These are phyloP conservation scores for Plasmodium coatneyi DNA, from an alignment of 169 alveolate genomes.

Conservation along the genomic window DNA sequence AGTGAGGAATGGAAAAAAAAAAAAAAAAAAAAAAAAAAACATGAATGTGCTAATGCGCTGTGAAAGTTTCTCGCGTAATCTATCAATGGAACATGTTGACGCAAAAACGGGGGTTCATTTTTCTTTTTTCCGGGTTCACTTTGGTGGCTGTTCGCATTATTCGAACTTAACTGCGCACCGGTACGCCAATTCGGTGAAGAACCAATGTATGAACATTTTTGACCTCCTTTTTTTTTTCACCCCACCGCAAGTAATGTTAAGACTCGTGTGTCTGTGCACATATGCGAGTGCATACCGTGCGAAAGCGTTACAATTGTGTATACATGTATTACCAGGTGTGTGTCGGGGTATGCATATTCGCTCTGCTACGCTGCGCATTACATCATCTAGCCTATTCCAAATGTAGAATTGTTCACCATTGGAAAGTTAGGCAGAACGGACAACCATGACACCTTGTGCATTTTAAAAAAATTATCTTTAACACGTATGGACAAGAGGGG, in stretches of 20 bases:
- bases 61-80: background rate
- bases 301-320: background rate
- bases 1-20: background rate
- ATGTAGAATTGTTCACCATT: background rate
- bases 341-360: background rate
- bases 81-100: background rate
- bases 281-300: background rate
- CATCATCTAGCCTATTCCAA: background rate
- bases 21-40: background rate
- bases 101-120: background rate
- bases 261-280: background rate
- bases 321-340: background rate
- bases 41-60: background rate
- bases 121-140: background rate
- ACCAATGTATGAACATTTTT: background rate
- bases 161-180: background rate
- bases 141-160: background rate
- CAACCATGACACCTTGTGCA: background rate
- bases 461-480: background rate
- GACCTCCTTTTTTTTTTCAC: background rate
- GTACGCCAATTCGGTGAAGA: background rate
- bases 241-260: background rate
- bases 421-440: background rate
- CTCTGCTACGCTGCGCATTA: background rate
- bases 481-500: background rate